Evolutionary conservation across 139 green algal genomes (phyloP), one percentile per base, ranked within the genome.

Genomic region (Tetraselmis chui): DNA sequence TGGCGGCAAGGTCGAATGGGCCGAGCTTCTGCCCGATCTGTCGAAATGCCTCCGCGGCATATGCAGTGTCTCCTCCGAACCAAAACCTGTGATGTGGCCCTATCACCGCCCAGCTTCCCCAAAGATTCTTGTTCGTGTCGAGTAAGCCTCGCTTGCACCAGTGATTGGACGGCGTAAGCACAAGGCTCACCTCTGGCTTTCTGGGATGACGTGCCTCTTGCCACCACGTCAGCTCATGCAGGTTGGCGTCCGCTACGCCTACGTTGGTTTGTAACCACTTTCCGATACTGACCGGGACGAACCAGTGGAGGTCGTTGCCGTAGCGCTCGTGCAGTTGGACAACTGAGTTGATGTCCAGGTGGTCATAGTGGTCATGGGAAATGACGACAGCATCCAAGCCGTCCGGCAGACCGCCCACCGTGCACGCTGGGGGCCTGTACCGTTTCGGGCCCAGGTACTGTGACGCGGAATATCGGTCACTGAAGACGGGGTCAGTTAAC

Each of bases 1-100:
- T 90, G 28, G 84, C 85, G 0, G 83, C 81, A 32, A 90, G 67
- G 84, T 96, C 93, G 83, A 96, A 92, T 27, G 91, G 91, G 0
- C 89, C 92, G 18, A 92, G 84, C 25, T 83, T 83, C 75, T 84
- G 2, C 0, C 93, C 92, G 2, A 97, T 93, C 27, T 92, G 84
- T 67, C 80, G 31, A 18, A 84, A 80, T 5, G 45, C 2, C 25
- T 23, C 5, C 23, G 31, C 2, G 18, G 1, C 32, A 31, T 84
- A 84, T 11, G 32, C 81, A 5, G 81, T 80, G 32, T 84, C 81
- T 2, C 81, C 81, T 1, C 30, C 81, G 28, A 84, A 84, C 74
- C 74, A 84, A 31, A 84, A 78, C 1, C 31, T 23, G 30, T 76
- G 23, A 2, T 29, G 25, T 1, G 24, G 22, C 11, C 80, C 80